Base-by-base conservation (phyloP, 2,329 filamentous ascomycete genomes). In the Sporothrix euskadiensis region DNA sequence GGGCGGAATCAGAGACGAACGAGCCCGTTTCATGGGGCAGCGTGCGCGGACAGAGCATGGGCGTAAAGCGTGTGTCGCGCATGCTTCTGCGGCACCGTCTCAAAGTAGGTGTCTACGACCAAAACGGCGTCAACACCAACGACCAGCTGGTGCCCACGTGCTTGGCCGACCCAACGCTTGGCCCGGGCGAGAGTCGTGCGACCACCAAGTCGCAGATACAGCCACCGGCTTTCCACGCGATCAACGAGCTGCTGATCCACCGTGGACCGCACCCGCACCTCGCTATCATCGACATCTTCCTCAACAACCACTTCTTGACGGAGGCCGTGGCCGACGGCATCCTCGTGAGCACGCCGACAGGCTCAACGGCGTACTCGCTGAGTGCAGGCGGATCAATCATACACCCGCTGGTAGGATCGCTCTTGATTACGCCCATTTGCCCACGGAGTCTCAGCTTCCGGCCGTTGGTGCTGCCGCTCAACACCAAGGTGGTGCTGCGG, bases 201-300 rank as follows among this genome's bases (percentile, higher is more conserved):
- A 1, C 16, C 39, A 8, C 7, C 12, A 1, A 14, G 12, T 8
- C 35, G 8, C 41, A 26, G 4, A 19, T 70, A 16, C n/a, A 44
- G 0, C 81, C 83, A 0, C 83, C 84, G 0, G 83, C 84, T 0
- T 81, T 90, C 47, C 88, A 89, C 76, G 96, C 96, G 69, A 93
- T 98, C 84, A 99, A 99, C 81, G 96, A 99, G 82, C 91, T 99
- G 12, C 91, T 97, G 1, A 91, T 99, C 49, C 96, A 99, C 81
- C 90, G 96, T 30, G 96, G 96, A 56, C 91, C 92, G 47, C 91
- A 95, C 76, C 94, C 96, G 0, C 95, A 98, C 81, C 88, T 99
- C 6, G 93, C 94, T 52, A 91, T 97, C 76, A 93, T 99, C 77
- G 93, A 97, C 79, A 93, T 99, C 59, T 96, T 90, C 78, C 91